phyloP scores from a whole-genome alignment of 495 filamentous ascomycete species.

The Apodospora peruviana region DNA sequence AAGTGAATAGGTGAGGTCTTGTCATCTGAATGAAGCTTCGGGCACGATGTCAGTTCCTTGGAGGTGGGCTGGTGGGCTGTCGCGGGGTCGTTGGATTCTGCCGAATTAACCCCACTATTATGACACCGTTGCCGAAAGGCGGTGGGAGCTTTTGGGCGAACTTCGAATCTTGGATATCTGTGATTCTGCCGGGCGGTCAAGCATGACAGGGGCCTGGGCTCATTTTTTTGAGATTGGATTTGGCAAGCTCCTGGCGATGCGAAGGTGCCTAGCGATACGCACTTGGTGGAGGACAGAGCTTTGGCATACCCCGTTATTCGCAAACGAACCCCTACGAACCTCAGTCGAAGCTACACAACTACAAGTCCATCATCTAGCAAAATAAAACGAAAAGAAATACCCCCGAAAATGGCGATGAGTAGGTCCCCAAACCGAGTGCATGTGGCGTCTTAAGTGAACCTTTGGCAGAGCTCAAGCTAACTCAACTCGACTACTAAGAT shows the following conservation, averaged over 20 bases:
- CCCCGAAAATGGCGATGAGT: slow-evolving; percentile 45
- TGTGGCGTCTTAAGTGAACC: neutral
- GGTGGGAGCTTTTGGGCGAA: slow-evolving; percentile 52
- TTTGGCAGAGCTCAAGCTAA: slow-evolving; percentile 26
- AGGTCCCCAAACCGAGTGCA: slow-evolving; percentile 14
- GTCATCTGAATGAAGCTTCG: too few species aligned
- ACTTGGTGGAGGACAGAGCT: slow-evolving; percentile 9
- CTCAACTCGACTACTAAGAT: slow-evolving; percentile 27
- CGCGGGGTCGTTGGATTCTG: too few species aligned
- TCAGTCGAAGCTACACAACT: slow-evolving; percentile 3
- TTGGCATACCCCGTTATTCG: slow-evolving; percentile 1
- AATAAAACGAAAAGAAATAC: slow-evolving; percentile 3
- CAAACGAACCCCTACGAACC: slow-evolving; percentile 1
- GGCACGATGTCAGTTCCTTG: too few species aligned
- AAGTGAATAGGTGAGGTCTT: too few species aligned
- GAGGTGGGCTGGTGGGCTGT: too few species aligned
- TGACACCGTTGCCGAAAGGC: too few species aligned
- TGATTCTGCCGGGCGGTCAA: neutral
- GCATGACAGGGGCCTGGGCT: slow-evolving; percentile 5
- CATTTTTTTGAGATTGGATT: slow-evolving; percentile 28
- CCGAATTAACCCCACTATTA: too few species aligned
- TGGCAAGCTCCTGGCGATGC: slow-evolving; percentile 16
- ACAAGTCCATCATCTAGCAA: slow-evolving; percentile 3
- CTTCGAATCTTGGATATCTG: too few species aligned
- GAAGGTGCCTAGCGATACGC: slow-evolving; percentile 19